Evolutionary conservation across 2,329 filamentous ascomycete genomes (phyloP), one percentile per base, ranked within the genome.

Genomic region (Pyrenophora tritici-repentis): DNA sequence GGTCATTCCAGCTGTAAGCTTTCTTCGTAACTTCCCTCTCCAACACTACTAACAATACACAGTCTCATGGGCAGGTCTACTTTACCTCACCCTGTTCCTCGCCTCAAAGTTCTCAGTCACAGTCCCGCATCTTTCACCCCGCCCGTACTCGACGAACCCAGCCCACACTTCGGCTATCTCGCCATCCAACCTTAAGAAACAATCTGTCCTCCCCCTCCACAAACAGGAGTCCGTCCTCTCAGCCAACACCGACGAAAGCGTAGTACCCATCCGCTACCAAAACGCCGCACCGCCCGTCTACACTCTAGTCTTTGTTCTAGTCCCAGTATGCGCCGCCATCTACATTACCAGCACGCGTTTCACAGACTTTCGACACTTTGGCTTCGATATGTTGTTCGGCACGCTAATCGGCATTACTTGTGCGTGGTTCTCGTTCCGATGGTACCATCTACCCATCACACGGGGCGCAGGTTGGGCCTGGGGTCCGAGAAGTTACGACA

Each of bases 341-440:
- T 96, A 91, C 76, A 88, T 97, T 56, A 82, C 87, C n/a, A 84
- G 86, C 22, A 93, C 90, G 1, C 88, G 93, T 9, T 97, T 88
- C 83, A 91, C 87, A 53, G 87, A 97, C 72, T 95, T 87, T 76
- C 86, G 90, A 33, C 93, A 97, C 73, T 89, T 93, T 70, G 91
- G 87, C n/a, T 93, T 96, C 70, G 93, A 97, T 59, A 89, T 97
- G 59, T 75, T 97, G 2, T 90, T 89, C 56, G 93, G 93, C n/a
- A 88, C 87, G 47, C 59, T 89, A 10, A 88, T 97, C 55, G 93
- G 93, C 7, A 81, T 87, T 12, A 74, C 86, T 37, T 83, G 83
- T 32, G 83, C 89, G 16, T 86, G 86, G 70, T 85, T 93, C 61
- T 83, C 86, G 3, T 96, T 96, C 77, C 81, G 89, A 18, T 90